Evolutionary conservation across 2,329 filamentous ascomycete genomes (phyloP), one percentile per base, ranked within the genome.

Genomic region (Elsinoe perseae): DNA sequence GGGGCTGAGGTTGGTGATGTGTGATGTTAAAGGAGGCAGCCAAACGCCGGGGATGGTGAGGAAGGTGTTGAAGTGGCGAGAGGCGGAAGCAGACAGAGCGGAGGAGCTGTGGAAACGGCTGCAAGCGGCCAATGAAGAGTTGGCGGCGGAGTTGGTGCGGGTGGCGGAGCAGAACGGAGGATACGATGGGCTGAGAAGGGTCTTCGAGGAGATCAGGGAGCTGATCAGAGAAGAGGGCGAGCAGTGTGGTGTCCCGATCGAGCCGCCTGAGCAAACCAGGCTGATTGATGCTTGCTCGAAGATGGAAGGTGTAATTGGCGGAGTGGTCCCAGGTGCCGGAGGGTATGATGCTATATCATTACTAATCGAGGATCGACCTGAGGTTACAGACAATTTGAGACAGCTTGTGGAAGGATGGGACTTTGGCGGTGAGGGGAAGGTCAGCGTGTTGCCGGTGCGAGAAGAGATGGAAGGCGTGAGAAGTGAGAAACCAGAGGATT

Each of bases 41-140:
- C 82, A 95, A 74, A 97, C 92, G 6, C 91, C 95, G 0, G 82
- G 89, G 12, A 97, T 98, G 93, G 93, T 96, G 34, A 95, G 92
- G 74, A 82, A 88, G 67, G 88, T 98, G 12, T 77, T 97, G 2
- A 80, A 80, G 28, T 98, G 93, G 93, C 78, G 87, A 53, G 80
- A 81, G 50, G 72, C 79, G 48, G 82, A 89, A 18, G 73, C 77
- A 0, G 77, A 78, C 2, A 80, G 78, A n/a, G 84, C 90, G 1
- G 80, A 82, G 60, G 65, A 70, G 59, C 75, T 96, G 16, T 97
- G 91, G 89, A 78, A 80, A 46, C 75, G 80, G 1, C 72, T 98
- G 58, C 89, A 97, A 69, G 70, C 68, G 1, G 79, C 80, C 28
- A 96, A 96, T 67, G 84, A 89, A 63, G 76, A 72, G 10, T 74